Base-by-base conservation (phyloP, 2,329 filamentous ascomycete species). In the Scolecobasidium constrictum region DNA sequence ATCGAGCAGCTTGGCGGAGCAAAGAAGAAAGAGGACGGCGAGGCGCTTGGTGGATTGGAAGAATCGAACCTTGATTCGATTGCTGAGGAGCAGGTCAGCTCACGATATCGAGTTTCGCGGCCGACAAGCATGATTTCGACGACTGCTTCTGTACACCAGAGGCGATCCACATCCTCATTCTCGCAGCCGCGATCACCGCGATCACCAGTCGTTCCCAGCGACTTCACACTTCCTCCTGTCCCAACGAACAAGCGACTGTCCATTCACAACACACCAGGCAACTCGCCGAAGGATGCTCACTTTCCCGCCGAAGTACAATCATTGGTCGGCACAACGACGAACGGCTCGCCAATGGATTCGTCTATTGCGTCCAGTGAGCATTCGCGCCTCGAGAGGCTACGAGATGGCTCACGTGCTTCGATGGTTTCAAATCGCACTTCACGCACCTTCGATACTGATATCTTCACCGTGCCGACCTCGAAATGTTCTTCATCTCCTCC, bases 1-100 rank as follows among this genome's bases (percentile, higher is more conserved):
- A 87, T 90, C 40, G 78, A 85, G 51, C 66, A 68, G 4, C 61
- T 84, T 5, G 81, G 82, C 20, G 83, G 83, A 15, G 44, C 16
- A 7, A 43, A 9, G 41, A 42, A 20, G 1, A 38, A 18, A 5
- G 36, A 18, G 15, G 44, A 42, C 20, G 46, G 46, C 3, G 56
- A 52, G 42, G 49, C 55, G 9, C 57, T 61, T 18, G 48, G 53
- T 3, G 50, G 48, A 35, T 40, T 55, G 21, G n/a, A 28, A 28
- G 19, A 22, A 15, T 35, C 48, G 2, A n/a, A n/a, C n/a, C 42
- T 47, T 28, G 53, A 58, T 37, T 21, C 42, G 18, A 48, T 52
- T 9, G 16, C 31, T 35, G 48, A 45, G 5, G 49, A 51, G 16
- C 50, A 46, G 26, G 52, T 55, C 16, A 60, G 55, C 40, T 62